These are phyloP conservation scores for Jaapia argillacea DNA, from an alignment of 768 basidiomycete genomes.

Conservation along the genomic window DNA sequence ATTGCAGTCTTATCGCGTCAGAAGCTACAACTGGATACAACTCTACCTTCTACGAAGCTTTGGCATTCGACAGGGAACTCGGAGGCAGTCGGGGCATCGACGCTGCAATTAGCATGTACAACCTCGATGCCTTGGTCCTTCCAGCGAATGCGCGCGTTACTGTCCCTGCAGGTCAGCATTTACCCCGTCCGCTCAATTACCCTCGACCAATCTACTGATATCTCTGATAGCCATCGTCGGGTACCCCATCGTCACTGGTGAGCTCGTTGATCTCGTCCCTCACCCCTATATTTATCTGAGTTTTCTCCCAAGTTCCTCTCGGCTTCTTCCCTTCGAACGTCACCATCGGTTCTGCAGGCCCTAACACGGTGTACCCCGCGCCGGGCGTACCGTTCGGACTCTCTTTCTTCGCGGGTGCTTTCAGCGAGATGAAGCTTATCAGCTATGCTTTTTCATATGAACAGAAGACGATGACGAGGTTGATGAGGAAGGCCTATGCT, in stretches of 20 bases:
- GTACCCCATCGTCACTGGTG: constrained; percentile 21
- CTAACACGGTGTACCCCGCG: constrained; percentile 8
- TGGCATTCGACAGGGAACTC: constrained; percentile 34
- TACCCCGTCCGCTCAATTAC: background rate
- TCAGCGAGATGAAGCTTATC: constrained; percentile 18
- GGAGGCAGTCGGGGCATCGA: constrained; percentile 47
- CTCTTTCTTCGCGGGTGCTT: constrained; percentile 44
- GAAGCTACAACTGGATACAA: constrained; percentile 17
- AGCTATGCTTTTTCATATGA: constrained; percentile 21
- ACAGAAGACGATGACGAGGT: constrained; percentile 15
- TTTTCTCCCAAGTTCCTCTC: constrained; percentile 17
- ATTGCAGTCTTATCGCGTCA: constrained; percentile 13
- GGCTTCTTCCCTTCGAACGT: constrained; percentile 23
- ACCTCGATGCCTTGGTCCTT: constrained; percentile 42
- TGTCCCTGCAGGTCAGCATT: constrained; percentile 11
- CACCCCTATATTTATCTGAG: background rate
- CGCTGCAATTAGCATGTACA: constrained; percentile 31
- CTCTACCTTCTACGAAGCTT: constrained; percentile 29
- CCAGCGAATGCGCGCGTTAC: constrained; percentile 15
- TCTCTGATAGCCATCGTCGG: constrained; percentile 17
- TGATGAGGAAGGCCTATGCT: constrained; percentile 9
- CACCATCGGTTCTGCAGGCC: constrained; percentile 20
- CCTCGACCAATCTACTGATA: no score
- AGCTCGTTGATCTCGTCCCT: background rate
- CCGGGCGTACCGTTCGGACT: constrained; percentile 41